phyloP scores from a whole-genome alignment of 2,329 filamentous ascomycete genomes.

The Ceratocystis papillata region DNA sequence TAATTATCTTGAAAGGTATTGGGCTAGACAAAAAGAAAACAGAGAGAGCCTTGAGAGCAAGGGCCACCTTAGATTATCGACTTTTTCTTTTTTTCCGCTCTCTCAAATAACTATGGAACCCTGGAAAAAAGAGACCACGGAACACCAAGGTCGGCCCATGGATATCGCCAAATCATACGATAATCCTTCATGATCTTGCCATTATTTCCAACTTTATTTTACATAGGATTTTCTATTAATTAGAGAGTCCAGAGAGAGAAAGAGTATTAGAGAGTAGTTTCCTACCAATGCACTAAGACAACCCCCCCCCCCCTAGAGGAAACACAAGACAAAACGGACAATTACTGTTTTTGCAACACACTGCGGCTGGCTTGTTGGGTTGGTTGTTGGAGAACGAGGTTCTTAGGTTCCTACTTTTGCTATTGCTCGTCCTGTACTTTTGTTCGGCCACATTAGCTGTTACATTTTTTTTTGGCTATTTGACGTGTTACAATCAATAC shows the following conservation, averaged over 20 bases:
- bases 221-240: neutral
- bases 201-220: conserved; percentile 25
- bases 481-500: conserved; percentile 11
- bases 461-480: neutral
- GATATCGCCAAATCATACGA: conserved; percentile 21
- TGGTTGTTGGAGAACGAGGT: no score
- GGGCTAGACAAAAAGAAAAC: neutral
- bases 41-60: neutral
- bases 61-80: neutral
- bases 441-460: conserved; percentile 1
- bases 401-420: no score
- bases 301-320: no score
- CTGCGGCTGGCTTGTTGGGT: no score
- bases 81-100: neutral
- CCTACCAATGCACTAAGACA: neutral
- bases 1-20: neutral
- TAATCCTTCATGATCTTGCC: conserved; percentile 21
- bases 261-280: neutral
- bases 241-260: neutral
- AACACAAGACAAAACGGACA: no score
- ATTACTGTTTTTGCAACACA: no score
- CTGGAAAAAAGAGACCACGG: conserved; percentile 11
- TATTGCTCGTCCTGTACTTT: neutral
- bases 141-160: conserved; percentile 18
- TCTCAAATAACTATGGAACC: conserved; percentile 1